Evolutionary conservation across 768 basidiomycete genomes (phyloP), one percentile per base, ranked within the genome.

Genomic region (Gymnopilus dilepis): DNA sequence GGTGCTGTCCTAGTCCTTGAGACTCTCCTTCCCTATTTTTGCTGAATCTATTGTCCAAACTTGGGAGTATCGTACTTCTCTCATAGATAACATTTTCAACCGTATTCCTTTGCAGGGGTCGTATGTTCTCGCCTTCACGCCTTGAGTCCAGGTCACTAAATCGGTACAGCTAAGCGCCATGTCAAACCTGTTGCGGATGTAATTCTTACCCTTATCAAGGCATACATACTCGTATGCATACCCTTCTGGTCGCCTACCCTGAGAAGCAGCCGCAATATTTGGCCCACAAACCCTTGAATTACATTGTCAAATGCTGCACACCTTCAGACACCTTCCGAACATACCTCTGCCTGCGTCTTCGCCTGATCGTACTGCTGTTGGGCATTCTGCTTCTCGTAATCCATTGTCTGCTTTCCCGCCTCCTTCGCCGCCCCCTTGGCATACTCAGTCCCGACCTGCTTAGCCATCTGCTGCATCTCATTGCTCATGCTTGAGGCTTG

Each of bases 261-360:
- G 60, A 61, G 45, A 61, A 42, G 54, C 60, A 61, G 4, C 60
- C 67, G 37, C 71, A 73, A 31, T 70, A 71, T 57, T 71, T 72
- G 30, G 70, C 62, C 71, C 71, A 72, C 51, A 72, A 24, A 11
- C 70, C 69, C 70, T 73, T 40, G 11, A 48, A 2, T 3, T 28
- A 11, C 17, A 41, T 13, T 17, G 9, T 7, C 43, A 17, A 1
- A 48, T 9, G 17, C 34, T n/a, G n/a, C 30, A 52, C 22, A 15
- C 17, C 19, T 7, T 28, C 11, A 38, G 9, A 15, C 22, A 45
- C 31, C 15, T 24, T 13, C 12, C 22, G 28, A 42, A 40, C 40
- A n/a, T 43, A 69, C 71, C 67, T 72, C 64, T 11, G 69, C 74
- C 42, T 72, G 62, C 22, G 68, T 70, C 48, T 70, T 72, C 1